Base-by-base conservation (phyloP, 1,284 basidiomycete genomes). In the Pyrrhoderma lamaoense region DNA sequence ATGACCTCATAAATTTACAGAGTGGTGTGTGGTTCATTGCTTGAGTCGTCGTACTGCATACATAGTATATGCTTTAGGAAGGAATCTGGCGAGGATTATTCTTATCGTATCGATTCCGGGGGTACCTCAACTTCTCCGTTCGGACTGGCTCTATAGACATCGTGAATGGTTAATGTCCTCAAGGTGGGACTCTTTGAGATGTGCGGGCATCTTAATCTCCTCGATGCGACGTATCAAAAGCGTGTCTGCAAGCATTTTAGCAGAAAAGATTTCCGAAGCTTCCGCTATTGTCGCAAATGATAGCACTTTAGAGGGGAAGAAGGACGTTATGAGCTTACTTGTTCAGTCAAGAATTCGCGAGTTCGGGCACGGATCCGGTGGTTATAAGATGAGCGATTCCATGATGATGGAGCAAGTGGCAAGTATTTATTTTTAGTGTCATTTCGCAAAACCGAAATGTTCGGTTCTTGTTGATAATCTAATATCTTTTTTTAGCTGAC, bases 401-500 rank as follows among this genome's bases (percentile, higher is more conserved):
- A 70, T 67, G 14, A 73, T 75, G 69, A 72, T 75, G 61, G 72
- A 75, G 47, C 74, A 76, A 65, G 72, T 76, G 38, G 72, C 73
- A 40, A 5, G 27, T 31, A 31, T 31, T 31, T 5, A 11, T 31
- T 31, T 31, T 5, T 31, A 5, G 11, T 5, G 5, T 22, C 8
- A 16, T 14, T 5, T 14, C 37, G n/a, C 36, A 22, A 3, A 31
- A 16, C n/a, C 38, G 21, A 16, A 14, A 8, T 40, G 8, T 22
- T 40, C 21, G 8, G 14, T 3, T 34, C 21, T 38, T 42, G 36
- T 18, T 46, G 31, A 40, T 38, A 16, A 21, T 42, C n/a, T 23
- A 11, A 0, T 38, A 31, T 2, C 14, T 40, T 40, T 5, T 40
- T 11, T 18, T 47, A 74, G 72, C 59, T 76, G 31, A 76, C 74